Conservation (phyloP, 768 basidiomycete genomes). For the Macrolepiota albuminosa region DNA sequence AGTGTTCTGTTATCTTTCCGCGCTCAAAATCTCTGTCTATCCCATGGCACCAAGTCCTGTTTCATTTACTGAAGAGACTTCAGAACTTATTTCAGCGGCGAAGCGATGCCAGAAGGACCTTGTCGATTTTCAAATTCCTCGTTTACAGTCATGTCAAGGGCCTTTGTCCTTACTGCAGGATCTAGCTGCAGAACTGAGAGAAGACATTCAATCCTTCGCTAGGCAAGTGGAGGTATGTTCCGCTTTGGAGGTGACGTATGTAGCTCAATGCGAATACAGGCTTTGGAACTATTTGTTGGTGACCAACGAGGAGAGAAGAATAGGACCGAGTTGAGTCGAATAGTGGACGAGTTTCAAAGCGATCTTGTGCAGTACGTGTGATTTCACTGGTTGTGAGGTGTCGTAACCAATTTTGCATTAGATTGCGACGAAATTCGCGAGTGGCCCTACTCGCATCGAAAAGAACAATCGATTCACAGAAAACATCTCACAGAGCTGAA, state of each 20-base stretch:
- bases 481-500: slow-evolving; percentile 61
- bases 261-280: slow-evolving; percentile 32
- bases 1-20: neutral
- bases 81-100: slow-evolving; percentile 43
- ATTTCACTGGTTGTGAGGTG: neutral
- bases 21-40: neutral
- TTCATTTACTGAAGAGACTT: slow-evolving; percentile 47
- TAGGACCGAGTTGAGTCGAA: slow-evolving; percentile 40
- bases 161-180: slow-evolving; percentile 69
- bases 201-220: slow-evolving; percentile 61
- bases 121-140: slow-evolving; percentile 66
- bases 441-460: slow-evolving; percentile 73
- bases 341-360: slow-evolving; percentile 45
- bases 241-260: slow-evolving; percentile 9
- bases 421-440: slow-evolving; percentile 59
- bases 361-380: slow-evolving; percentile 44
- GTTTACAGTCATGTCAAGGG: slow-evolving; percentile 62
- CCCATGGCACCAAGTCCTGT: slow-evolving; percentile 64
- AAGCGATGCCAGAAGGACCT: slow-evolving; percentile 62
- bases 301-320: slow-evolving; percentile 62
- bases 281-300: slow-evolving; percentile 63
- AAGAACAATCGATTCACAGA: slow-evolving; percentile 58
- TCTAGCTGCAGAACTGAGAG: slow-evolving; percentile 68
- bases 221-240: slow-evolving; percentile 65
- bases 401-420: slow-evolving; percentile 19